Evolutionary conservation across 495 filamentous ascomycete species (phyloP), one percentile per base, ranked within the genome.

Genomic region (Glutinoglossum americanum): DNA sequence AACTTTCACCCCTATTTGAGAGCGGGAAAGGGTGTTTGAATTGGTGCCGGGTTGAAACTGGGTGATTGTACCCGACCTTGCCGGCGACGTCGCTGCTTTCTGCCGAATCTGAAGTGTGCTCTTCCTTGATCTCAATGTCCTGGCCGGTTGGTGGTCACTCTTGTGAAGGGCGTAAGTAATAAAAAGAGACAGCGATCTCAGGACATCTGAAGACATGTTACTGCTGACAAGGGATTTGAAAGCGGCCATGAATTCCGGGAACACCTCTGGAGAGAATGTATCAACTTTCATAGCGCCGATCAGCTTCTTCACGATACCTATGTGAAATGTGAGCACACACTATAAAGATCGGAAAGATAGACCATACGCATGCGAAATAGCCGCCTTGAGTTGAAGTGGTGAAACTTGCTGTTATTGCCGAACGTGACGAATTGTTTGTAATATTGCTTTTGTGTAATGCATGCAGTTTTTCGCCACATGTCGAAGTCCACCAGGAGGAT

Each of bases 121-220:
- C 10, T 66, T 68, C 23, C 63, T 63, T 6, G 72, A 49, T 23
- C 47, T 49, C 25, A 49, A n/a, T 3, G 47, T 49, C 62, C 61
- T 72, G 75, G 11, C 19, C 25, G 27, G 5, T n/a, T 35, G 23
- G 39, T 30, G 32, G 56, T 47, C 32, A 47, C 44, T 35, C 57
- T 82, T 83, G 65, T 96, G 89, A 55, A 96, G 76, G 6, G 86
- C 82, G 66, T 90, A 97, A 0, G 90, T 95, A 59, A 98, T 85
- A 61, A 92, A 96, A 49, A 95, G 75, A 19, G 93, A 83, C 30
- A 98, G 70, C n/a, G 86, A 87, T 25, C 89, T 80, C 47, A 92
- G 78, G 44, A 87, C 78, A 66, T 94, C 89, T 11, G 82, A 80
- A 60, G 84, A 85, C 60, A 85, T 75, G 58, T 83, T 88, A 62